A percentile compares a stretch with the other conserved stretches of the same genome.
Conservation (phyloP, 768 basidiomycete species). For the Flagelloscypha sp. region DNA sequence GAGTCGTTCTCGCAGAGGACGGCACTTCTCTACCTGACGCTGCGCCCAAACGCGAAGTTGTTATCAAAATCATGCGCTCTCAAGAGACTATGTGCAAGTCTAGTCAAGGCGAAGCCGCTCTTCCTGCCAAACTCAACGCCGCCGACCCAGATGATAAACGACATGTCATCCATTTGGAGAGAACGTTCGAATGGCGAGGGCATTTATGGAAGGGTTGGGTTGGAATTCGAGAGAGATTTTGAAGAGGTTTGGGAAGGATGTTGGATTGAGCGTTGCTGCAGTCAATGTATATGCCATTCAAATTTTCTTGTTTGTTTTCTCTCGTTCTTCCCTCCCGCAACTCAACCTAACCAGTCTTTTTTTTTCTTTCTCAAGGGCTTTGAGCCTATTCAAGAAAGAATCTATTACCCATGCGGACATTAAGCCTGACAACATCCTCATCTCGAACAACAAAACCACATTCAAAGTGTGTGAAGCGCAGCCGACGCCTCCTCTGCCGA, state of each 20-base stretch:
- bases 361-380: no score
- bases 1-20: slow-evolving; percentile 68
- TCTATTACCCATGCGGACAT: slow-evolving; percentile 98
- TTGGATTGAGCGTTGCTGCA: slow-evolving; percentile 91
- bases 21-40: no score
- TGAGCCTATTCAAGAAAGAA: slow-evolving; percentile 78
- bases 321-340: no score
- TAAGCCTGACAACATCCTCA: slow-evolving; percentile 99
- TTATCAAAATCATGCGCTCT: slow-evolving; percentile 92
- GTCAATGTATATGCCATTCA: slow-evolving; percentile 99
- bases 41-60: slow-evolving; percentile 63
- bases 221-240: slow-evolving; percentile 96
- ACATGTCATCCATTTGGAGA: slow-evolving; percentile 85
- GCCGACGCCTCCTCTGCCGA: no score
- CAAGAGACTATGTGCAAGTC: slow-evolving; percentile 98
- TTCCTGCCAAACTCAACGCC: slow-evolving; percentile 76
- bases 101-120: slow-evolving; percentile 85
- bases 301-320: slow-evolving; percentile 87
- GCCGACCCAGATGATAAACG: slow-evolving; percentile 97
- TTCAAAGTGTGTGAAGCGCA: no score
- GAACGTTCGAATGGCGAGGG: slow-evolving; percentile 95
- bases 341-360: no score
- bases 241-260: slow-evolving; percentile 98
- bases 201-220: slow-evolving; percentile 95
- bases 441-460: no score